Evolutionary conservation across 768 basidiomycete species (phyloP), one percentile per base, ranked within the genome.

Genomic region (Tubosaeta brunneosetosa): DNA sequence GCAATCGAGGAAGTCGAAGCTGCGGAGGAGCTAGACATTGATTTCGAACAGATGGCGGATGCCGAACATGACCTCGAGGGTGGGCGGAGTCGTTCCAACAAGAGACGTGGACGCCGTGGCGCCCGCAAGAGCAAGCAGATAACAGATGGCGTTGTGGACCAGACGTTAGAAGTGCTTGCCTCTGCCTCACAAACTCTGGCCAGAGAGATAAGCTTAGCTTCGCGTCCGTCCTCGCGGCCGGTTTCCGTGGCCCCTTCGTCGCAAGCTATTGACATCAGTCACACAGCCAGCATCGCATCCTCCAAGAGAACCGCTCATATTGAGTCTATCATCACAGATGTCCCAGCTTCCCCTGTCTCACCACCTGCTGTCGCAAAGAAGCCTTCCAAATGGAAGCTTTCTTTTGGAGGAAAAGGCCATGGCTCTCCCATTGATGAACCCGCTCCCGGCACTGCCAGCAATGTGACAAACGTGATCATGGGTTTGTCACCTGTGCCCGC

Each of bases 71-170:
- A 74, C 16, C 32, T 59, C n/a, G 74, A 75, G 10, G 65, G 64
- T 44, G 70, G 63, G 14, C 64, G 52, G 41, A 76, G 56, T 81
- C 84, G 50, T 11, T 89, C 88, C 44, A 86, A 80, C 42, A 83
- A 81, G 66, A 93, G 86, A 71, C 79, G 90, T 26, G 80, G 90
- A 52, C 94, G 91, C 70, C 79, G 93, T 47, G 92, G 93, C 37
- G 82, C 85, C 3, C 79, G 94, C 48, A 94, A 91, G 73, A 87
- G 86, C 63, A 80, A 86, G 61, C 66, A 67, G 12, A 59, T 57
- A 45, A 12, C 59, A 53, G 49, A 31, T 7, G 65, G 44, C 13
- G 56, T n/a, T 8, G 56, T 72, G 33, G 84, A 86, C 52, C 77
- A 78, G 49, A 83, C 82, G 6, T 72, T 90, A 53, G 77, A 78